Percentiles rank a stretch among this genome's conserved stretches.
Evolutionary conservation across 257 asterid genomes (phyloP).

Genomic region (Solanum sejunctum): DNA sequence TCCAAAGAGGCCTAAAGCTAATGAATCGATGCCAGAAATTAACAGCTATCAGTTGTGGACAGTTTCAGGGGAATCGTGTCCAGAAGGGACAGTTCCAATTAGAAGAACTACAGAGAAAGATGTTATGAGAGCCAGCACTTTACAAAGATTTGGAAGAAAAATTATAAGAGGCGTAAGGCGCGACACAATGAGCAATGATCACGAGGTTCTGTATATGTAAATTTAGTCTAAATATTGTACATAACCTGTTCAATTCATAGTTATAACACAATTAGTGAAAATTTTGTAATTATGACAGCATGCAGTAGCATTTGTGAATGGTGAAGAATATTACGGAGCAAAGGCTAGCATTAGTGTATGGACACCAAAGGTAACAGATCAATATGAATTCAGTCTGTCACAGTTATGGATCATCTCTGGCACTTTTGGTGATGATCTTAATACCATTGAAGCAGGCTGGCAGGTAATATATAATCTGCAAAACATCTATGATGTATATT

Average conservation of each 20-base stretch:
- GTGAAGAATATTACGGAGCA: not conserved
- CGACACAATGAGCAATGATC: conserved; percentile 72
- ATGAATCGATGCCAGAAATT: conserved; percentile 3
- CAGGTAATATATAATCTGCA: not conserved
- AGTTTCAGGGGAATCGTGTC: conserved; percentile 62
- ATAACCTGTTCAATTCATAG: not conserved
- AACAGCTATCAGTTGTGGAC: conserved; percentile 41
- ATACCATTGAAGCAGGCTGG: conserved; percentile 4
- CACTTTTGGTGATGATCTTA: not conserved
- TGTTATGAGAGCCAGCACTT: conserved; percentile 46
- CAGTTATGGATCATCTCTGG: conserved; percentile 3
- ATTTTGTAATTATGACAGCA: not conserved
- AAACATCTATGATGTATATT: not conserved
- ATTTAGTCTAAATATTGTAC: not conserved
- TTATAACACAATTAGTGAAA: not conserved
- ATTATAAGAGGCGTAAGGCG: conserved; percentile 44
- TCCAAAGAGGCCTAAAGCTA: conserved; percentile 68
- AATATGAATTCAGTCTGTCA: conserved; percentile 5
- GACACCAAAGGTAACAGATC: not conserved
- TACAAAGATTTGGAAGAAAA: conserved; percentile 65
- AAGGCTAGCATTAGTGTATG: not conserved
- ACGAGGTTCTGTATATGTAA: conserved; percentile 49
- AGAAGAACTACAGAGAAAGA: conserved; percentile 69
- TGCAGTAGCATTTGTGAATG: conserved; percentile 1
- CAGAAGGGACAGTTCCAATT: conserved; percentile 66